Base-by-base conservation (phyloP, 1,139 yeast genomes). In the Candida pseudoviswanathii region DNA sequence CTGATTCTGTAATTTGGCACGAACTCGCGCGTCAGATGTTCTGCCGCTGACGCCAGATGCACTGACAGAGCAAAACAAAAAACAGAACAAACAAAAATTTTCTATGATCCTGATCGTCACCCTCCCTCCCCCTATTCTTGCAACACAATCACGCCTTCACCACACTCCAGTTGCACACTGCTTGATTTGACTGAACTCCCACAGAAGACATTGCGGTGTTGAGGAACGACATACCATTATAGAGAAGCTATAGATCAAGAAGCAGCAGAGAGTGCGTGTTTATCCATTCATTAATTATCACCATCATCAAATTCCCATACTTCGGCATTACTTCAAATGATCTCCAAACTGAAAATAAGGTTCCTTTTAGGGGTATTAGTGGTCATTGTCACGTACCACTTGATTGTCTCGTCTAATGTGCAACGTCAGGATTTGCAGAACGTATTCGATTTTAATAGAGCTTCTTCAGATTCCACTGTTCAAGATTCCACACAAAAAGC, bases 401-500 rank as follows among this genome's bases (percentile, higher is more conserved):
- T 39, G 7, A 27, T 39, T 27, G 42, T 39, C 8, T 5, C 42
- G 29, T 39, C 42, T 21, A 39, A 39, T 39, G 21, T 39, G 11
- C 24, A 11, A 39, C 10, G 25, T 7, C 16, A 30, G n/a, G 48
- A 41, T 37, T 25, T 42, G 38, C 46, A 42, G 32, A 24, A 21
- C 10, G 31, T 31, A 21, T 25, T 43, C n/a, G 26, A 46, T 25
- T 32, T 24, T 8, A 27, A 27, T 6, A 8, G 8, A 27, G 8
- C 41, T 8, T 10, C 33, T 29, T 24, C 46, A 11, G 25, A 16
- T 26, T 36, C 48, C 21, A 40, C 26, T 27, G n/a, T 29, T 5
- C 43, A 36, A 32, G 41, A 43, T 9, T 34, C 48, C 32, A 24
- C 21, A 26, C 11, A 37, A 26, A 36, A 43, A 39, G 11, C 24